Evolutionary conservation across 78 protist genomes (phyloP).

Genomic region (Dictyostelium capitatum): DNA sequence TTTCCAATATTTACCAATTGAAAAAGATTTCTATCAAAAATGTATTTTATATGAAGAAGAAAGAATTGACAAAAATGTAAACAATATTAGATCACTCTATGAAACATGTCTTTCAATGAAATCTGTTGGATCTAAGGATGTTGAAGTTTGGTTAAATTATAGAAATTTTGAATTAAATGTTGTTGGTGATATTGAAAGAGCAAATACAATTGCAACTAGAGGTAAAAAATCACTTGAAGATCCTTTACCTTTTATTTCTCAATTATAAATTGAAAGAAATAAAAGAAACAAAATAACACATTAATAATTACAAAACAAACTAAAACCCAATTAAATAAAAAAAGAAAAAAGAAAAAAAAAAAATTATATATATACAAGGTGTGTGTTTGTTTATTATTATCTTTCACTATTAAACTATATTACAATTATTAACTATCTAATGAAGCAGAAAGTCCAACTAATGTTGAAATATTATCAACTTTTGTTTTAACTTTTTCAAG

Average conservation of each 20-base stretch:
- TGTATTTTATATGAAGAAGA: slow-evolving; percentile 53
- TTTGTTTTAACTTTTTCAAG: slow-evolving; percentile 26
- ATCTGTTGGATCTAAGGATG: background rate
- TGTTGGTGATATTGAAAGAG: slow-evolving; percentile 30
- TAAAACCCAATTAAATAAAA: background rate
- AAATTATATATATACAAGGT: background rate
- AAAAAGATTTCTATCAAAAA: slow-evolving; percentile 17
- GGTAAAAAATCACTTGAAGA: slow-evolving; percentile 35
- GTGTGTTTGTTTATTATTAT: background rate
- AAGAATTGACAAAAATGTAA: background rate
- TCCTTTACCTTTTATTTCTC: slow-evolving; percentile 23
- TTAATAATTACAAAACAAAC: background rate
- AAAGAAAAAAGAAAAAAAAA: background rate
- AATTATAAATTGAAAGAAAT: background rate
- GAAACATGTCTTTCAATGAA: slow-evolving; percentile 40
- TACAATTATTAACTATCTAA: background rate
- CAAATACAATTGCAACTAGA: slow-evolving; percentile 48
- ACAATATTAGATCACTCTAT: slow-evolving; percentile 46
- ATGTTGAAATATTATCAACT: background rate
- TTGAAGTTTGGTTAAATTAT: slow-evolving; percentile 54
- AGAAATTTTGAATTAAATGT: slow-evolving; percentile 35
- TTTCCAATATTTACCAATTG: slow-evolving; percentile 43
- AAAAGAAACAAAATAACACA: background rate
- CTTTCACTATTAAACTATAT: background rate
- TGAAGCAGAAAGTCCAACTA: background rate